These are phyloP conservation scores for Suillus subluteus DNA, from an alignment of 768 basidiomycete species.

Conservation along the genomic window DNA sequence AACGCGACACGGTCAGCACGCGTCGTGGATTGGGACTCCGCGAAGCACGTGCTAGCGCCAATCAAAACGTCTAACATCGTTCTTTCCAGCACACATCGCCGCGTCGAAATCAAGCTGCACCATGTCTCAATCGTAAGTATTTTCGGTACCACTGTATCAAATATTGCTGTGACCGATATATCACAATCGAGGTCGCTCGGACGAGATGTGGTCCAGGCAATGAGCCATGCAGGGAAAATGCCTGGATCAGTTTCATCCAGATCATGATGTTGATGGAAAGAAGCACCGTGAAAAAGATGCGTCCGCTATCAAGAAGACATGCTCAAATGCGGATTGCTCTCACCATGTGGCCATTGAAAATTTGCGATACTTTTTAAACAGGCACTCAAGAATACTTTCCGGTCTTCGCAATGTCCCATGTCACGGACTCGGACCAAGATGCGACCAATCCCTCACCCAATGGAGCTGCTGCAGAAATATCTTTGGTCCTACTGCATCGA, in stretches of 20 bases:
- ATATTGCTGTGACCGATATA: background rate
- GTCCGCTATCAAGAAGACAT: background rate
- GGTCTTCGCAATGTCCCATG: background rate
- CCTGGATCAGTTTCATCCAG: background rate
- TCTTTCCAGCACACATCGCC: background rate
- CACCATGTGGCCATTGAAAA: background rate
- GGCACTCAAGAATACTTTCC: background rate
- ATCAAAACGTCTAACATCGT: background rate
- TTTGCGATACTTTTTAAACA: background rate
- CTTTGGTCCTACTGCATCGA: background rate
- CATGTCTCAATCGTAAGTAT: background rate
- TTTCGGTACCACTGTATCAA: background rate
- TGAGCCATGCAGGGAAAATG: background rate
- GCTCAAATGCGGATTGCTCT: background rate
- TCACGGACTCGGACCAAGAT: background rate
- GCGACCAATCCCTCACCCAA: background rate
- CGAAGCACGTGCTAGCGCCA: conserved; percentile 2
- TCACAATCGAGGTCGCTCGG: background rate
- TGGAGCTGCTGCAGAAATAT: background rate
- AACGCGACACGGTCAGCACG: conserved; percentile 9
- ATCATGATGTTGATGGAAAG: background rate
- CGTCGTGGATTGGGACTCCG: conserved; percentile 4
- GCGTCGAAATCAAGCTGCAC: background rate
- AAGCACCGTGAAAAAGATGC: background rate
- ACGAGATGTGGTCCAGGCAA: no score